Percentiles rank a stretch among this genome's conserved stretches.
Conservation (phyloP, 1,284 basidiomycete species). For the Rhodotorula sp. region DNA sequence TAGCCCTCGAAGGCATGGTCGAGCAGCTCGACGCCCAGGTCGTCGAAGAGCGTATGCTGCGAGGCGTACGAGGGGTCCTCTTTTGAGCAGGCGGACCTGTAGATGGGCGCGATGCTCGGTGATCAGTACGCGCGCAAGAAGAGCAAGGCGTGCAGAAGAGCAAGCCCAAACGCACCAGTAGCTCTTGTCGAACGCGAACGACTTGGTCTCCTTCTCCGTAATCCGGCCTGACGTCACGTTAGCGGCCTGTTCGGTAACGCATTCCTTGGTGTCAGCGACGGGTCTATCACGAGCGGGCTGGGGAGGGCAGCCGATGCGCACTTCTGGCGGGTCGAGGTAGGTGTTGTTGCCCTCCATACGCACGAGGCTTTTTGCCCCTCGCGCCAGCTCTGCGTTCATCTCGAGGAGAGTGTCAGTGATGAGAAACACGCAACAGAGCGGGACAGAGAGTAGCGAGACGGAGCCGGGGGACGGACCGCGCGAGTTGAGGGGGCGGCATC, state of each 20-base stretch:
- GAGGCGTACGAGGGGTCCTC: conserved; percentile 86
- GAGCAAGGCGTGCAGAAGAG: neutral
- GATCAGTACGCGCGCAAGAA: neutral
- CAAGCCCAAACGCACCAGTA: conserved; percentile 58
- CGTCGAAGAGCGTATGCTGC: conserved; percentile 90
- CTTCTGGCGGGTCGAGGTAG: conserved; percentile 74
- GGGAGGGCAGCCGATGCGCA: neutral
- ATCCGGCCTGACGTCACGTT: conserved; percentile 8
- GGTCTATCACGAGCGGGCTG: neutral
- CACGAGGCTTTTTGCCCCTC: conserved; percentile 87
- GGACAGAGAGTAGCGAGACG: too few relatives aligned
- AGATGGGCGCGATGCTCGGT: neutral
- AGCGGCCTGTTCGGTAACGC: neutral
- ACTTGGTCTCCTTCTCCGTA: conserved; percentile 76
- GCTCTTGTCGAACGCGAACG: conserved; percentile 91
- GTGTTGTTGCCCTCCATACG: conserved; percentile 91
- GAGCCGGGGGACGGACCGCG: conserved; percentile 64
- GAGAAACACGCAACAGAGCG: neutral
- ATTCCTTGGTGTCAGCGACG: neutral
- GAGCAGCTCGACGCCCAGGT: conserved; percentile 89
- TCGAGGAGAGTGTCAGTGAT: too few relatives aligned
- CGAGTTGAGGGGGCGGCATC: conserved; percentile 91
- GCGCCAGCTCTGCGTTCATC: conserved; percentile 68
- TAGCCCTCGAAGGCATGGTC: conserved; percentile 95
- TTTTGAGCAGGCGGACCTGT: conserved; percentile 78